Percentiles rank a stretch among this genome's conserved stretches.
Conservation (phyloP, 139 green algal genomes). For the Dunaliella primolecta region DNA sequence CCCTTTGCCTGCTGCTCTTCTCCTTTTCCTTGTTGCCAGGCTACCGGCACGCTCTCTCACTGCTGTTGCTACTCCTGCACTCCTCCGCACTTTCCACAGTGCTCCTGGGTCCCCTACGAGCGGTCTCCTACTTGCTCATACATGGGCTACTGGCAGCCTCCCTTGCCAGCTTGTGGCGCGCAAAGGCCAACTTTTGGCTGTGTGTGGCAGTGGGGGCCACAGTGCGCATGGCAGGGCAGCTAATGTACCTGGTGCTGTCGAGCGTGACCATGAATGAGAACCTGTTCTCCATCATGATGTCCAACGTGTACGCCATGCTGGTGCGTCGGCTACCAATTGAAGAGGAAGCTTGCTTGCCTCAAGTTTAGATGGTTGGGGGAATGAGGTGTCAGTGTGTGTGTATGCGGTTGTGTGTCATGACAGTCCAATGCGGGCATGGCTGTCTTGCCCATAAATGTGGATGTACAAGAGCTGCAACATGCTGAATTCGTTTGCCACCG, state of each 20-base stretch:
- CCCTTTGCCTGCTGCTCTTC: too few relatives aligned
- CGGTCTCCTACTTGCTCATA: slow-evolving; percentile 67
- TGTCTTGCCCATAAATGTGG: too few relatives aligned
- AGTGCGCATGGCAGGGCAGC: slow-evolving; percentile 56
- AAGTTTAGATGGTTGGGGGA: too few relatives aligned
- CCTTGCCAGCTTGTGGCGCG: slow-evolving; percentile 54
- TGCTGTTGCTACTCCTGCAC: background rate
- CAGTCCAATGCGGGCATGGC: too few relatives aligned
- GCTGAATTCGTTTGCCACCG: too few relatives aligned
- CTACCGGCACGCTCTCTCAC: too few relatives aligned
- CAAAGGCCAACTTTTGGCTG: slow-evolving; percentile 28
- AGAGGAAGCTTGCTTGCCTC: background rate
- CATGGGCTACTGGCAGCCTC: slow-evolving; percentile 66
- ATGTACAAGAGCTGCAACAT: too few relatives aligned
- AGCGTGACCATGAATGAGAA: slow-evolving; percentile 76
- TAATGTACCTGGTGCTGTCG: slow-evolving; percentile 60
- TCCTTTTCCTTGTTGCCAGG: too few relatives aligned
- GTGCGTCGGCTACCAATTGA: slow-evolving; percentile 31
- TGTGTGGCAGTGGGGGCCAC: slow-evolving; percentile 13
- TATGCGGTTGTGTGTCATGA: too few relatives aligned
- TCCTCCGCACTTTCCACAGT: slow-evolving; percentile 44
- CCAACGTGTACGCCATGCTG: slow-evolving; percentile 70
- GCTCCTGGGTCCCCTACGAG: slow-evolving; percentile 73
- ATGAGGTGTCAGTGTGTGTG: background rate
- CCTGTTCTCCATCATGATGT: slow-evolving; percentile 66